phyloP scores from a whole-genome alignment of 768 basidiomycete genomes.

The Mycena albidolilacea region DNA sequence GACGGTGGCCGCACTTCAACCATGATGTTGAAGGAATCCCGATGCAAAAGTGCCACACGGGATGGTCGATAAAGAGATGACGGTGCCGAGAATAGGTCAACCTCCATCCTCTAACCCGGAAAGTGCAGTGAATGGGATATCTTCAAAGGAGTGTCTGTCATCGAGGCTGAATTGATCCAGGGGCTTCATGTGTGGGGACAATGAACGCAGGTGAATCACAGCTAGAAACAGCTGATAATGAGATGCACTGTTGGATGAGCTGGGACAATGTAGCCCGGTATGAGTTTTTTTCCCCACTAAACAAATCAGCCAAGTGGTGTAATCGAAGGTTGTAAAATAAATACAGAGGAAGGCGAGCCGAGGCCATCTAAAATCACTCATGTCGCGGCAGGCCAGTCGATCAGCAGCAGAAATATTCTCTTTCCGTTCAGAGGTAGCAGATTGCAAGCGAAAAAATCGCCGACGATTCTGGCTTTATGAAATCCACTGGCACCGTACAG shows the following conservation, averaged over 20 bases:
- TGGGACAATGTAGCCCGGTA: not conserved
- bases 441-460: not conserved
- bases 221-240: not conserved
- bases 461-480: not conserved
- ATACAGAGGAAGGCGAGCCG: no score
- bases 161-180: not conserved
- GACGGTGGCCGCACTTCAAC: no score
- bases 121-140: not conserved
- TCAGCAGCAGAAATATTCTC: not conserved
- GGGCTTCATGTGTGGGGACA: not conserved
- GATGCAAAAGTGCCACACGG: no score
- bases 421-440: not conserved
- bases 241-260: not conserved
- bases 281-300: not conserved
- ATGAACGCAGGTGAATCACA: not conserved
- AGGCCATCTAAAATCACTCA: no score
- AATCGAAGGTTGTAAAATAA: no score
- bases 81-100: slow-evolving; percentile 2
- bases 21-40: no score
- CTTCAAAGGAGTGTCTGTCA: not conserved
- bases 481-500: not conserved
- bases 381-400: not conserved
- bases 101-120: not conserved
- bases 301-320: not conserved
- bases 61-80: no score